These are phyloP conservation scores for Trichophaea hybrida DNA, from an alignment of 2,329 filamentous ascomycete genomes.

Conservation along the genomic window DNA sequence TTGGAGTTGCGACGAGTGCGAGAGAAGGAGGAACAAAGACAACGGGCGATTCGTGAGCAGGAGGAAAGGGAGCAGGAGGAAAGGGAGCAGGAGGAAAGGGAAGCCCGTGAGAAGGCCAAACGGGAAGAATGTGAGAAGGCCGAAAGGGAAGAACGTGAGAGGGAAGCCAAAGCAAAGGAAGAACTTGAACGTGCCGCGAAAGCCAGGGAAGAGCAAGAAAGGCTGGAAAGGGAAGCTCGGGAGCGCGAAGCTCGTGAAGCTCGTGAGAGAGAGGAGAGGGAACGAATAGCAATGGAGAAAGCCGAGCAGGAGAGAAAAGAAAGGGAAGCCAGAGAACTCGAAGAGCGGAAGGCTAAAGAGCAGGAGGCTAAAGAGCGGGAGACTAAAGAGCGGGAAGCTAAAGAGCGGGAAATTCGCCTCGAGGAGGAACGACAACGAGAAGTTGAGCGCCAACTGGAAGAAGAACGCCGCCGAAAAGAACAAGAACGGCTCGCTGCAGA, in stretches of 20 bases:
- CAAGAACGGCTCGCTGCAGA: constrained; percentile 16
- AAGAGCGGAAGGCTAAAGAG: constrained; percentile 13
- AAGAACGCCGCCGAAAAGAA: constrained; percentile 14
- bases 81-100: constrained; percentile 1
- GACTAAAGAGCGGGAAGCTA: constrained; percentile 8
- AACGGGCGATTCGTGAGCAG: constrained; percentile 10
- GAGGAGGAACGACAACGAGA: constrained; percentile 16
- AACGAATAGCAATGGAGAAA: constrained; percentile 8
- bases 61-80: constrained; percentile 19
- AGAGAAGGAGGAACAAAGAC: constrained; percentile 13
- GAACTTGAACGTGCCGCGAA: constrained; percentile 5
- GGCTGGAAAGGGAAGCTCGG: neutral
- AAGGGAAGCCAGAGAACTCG: constrained; percentile 1
- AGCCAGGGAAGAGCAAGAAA: constrained; percentile 6
- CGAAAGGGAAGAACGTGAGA: neutral
- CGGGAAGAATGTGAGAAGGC: neutral
- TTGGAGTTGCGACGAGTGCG: constrained; percentile 13
- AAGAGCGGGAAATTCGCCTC: constrained; percentile 12
- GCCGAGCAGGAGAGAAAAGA: constrained; percentile 11
- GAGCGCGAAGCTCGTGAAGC: constrained; percentile 9
- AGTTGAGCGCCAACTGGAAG: constrained; percentile 9
- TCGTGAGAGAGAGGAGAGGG: neutral
- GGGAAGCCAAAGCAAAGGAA: constrained; percentile 1
- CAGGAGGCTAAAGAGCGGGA: constrained; percentile 6
- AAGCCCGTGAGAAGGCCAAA: constrained; percentile 5